Evolutionary conservation across 202 grass and related monocot species (phyloP).

Genomic region (Elaeis oleifera): DNA sequence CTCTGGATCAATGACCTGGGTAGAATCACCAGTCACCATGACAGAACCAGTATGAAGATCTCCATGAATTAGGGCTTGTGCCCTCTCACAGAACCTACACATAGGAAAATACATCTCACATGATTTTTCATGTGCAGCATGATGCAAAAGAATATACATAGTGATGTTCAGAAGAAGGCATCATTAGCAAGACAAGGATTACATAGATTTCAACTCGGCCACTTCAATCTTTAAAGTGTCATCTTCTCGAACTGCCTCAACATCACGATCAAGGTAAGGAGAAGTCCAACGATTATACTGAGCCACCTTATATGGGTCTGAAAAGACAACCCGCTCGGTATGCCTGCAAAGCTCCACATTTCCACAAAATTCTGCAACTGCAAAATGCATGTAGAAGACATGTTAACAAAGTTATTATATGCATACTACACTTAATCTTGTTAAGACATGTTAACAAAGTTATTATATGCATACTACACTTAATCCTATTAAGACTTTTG

Average conservation of each 20-base stretch:
- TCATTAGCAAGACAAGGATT: conserved; percentile 3
- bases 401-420: conserved; percentile 5
- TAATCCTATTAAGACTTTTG: too few species aligned
- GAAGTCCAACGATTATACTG: conserved; percentile 73
- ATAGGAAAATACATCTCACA: neutral
- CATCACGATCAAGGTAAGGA: conserved; percentile 73
- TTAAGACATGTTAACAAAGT: conserved; percentile 1
- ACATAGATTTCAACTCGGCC: conserved; percentile 74
- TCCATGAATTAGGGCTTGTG: conserved; percentile 90
- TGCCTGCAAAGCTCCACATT: conserved; percentile 87
- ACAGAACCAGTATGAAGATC: conserved; percentile 91
- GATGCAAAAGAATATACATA: neutral
- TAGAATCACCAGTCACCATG: conserved; percentile 74
- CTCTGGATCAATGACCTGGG: conserved; percentile 91
- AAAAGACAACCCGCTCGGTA: conserved; percentile 84
- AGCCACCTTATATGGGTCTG: conserved; percentile 73
- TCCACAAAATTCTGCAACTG: conserved; percentile 80
- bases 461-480: neutral
- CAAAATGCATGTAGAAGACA: conserved; percentile 15
- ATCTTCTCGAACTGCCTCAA: conserved; percentile 52
- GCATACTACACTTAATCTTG: neutral
- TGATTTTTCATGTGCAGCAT: conserved; percentile 7
- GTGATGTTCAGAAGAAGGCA: neutral
- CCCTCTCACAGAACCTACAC: conserved; percentile 78
- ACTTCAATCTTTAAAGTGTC: conserved; percentile 60